Evolutionary conservation across 805 yeast genomes (phyloP), one percentile per base, ranked within the genome.

Genomic region (Cyberlindnera suaveolens): DNA sequence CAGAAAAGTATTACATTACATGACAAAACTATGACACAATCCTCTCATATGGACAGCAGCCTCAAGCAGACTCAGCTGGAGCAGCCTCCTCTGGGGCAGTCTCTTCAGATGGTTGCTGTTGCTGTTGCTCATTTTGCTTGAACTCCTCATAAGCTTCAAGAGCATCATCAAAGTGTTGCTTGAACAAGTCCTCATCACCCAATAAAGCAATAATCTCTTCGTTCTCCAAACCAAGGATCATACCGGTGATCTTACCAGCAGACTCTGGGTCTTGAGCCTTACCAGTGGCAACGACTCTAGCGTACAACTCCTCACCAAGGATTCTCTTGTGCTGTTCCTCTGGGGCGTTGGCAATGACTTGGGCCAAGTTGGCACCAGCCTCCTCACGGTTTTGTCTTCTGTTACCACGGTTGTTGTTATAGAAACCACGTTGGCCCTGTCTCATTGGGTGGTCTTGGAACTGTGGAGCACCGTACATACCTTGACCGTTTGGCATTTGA

Each of bases 211-310:
- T 71, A 59, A 93, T 85, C 72, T 91, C 96, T 61, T 80, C 80
- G 70, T 85, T 86, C 64, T 89, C 95, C 80, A 91, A 81, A 65
- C 90, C 96, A 64, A 93, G 79, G 75, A 93, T 80, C 98, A 93
- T 93, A 75, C 98, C 97, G 54, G 99, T 93, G 66, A 93, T 87
- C 76, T 90, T 91, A 73, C 96, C 96, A 56, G 97, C 97, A 62
- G 96, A 88, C 71, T 89, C 96, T 46, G 84, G 85, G 63, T 89
- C 95, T 58, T 81, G 80, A 60, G 90, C 87, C 72, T 85, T 85
- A 62, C 87, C 89, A 51, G 86, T 80, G 54, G 89, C 80, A 53
- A 83, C 81, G 62, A 93, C 85, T 78, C 82, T 86, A 63, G 95
- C 89, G 78, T 91, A 93, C 64, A 93, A 77, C 65, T 89, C 95